Base-by-base conservation (phyloP, 2,329 filamentous ascomycete genomes). In the Neonectria neomacrospora region DNA sequence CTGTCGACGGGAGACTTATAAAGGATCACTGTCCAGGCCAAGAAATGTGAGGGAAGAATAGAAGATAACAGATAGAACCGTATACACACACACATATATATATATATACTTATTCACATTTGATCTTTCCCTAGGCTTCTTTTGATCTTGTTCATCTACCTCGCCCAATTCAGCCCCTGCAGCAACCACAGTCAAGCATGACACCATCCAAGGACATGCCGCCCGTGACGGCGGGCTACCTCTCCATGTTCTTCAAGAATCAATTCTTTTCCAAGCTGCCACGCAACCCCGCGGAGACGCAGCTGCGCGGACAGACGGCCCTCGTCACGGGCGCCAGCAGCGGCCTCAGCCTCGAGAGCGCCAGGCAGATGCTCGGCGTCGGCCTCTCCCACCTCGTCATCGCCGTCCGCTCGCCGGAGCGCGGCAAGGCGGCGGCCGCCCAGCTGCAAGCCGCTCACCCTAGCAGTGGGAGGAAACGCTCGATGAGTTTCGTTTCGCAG, bases 311-410 rank as follows among this genome's bases (percentile, higher is more conserved):
- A 2, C 71, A 80, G 61, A 76, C 76, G 1, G 80, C 80, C 50
- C 80, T 86, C 34, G 74, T 86, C 8, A 84, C 83, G 0, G 84
- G 84, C 2, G 71, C 79, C 12, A 85, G 82, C 64, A 72, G 68
- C 1, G 83, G 84, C 0, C 73, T 86, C 0, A 83, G 84, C 1
- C 74, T 81, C 12, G 81, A 83, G 69, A 72, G 78, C 2, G 74
- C 78, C 9, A 70, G 71, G 0, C 80, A 82, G 61, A 74, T 85
- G 47, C 75, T 81, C 2, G 60, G 70, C 1, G 69, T 79, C 9
- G 71, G 73, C 0, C 67, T 83, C 11, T 77, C 77, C 2, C 77
- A 73, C 32, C 70, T 86, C 14, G 79, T 86, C 61, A 68, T 85
- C 3, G 80, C 78, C 7, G 80, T 83, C 1, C 81, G 84, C 2